Evolutionary conservation across 1,284 basidiomycete genomes (phyloP).

Genomic region (Vanrija pseudolonga): DNA sequence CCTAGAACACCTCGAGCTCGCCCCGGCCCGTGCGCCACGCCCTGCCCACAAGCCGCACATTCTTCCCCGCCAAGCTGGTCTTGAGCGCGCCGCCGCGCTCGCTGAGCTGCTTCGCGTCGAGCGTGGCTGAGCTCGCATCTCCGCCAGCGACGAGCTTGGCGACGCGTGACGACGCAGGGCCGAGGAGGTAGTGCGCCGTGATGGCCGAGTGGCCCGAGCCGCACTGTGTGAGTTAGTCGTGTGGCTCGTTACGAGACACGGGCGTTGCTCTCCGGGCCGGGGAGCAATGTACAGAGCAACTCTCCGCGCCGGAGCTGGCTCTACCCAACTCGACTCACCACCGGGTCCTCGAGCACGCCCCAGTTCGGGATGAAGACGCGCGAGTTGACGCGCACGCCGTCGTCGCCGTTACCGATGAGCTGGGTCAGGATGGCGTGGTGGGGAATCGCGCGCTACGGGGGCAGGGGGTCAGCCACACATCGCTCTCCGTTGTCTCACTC

Average conservation of each 20-base stretch:
- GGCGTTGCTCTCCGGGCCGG: not conserved
- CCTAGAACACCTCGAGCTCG: not conserved
- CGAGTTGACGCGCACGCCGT: constrained; percentile 13
- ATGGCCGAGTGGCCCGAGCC: constrained; percentile 37
- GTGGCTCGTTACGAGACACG: not conserved
- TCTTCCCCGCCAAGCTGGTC: constrained; percentile 5
- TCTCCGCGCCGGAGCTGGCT: not conserved
- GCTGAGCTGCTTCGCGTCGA: constrained; percentile 13
- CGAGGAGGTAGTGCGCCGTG: constrained; percentile 32
- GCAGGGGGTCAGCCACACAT: too few species aligned
- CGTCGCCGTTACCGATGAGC: not conserved
- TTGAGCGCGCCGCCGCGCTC: constrained; percentile 12
- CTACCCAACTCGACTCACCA: constrained; percentile 28
- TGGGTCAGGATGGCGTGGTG: constrained; percentile 10
- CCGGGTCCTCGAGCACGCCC: constrained; percentile 36
- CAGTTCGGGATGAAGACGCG: constrained; percentile 29
- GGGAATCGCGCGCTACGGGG: not conserved
- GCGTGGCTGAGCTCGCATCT: not conserved
- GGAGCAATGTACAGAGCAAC: not conserved
- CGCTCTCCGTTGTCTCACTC: too few species aligned
- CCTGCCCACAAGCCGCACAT: constrained; percentile 5
- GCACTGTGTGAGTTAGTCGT: constrained; percentile 19
- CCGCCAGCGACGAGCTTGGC: not conserved
- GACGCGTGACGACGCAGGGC: constrained; percentile 1
- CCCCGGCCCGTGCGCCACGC: constrained; percentile 8